Conservation (phyloP, 2,329 filamentous ascomycete genomes). For the Chrysoporthe puriensis region DNA sequence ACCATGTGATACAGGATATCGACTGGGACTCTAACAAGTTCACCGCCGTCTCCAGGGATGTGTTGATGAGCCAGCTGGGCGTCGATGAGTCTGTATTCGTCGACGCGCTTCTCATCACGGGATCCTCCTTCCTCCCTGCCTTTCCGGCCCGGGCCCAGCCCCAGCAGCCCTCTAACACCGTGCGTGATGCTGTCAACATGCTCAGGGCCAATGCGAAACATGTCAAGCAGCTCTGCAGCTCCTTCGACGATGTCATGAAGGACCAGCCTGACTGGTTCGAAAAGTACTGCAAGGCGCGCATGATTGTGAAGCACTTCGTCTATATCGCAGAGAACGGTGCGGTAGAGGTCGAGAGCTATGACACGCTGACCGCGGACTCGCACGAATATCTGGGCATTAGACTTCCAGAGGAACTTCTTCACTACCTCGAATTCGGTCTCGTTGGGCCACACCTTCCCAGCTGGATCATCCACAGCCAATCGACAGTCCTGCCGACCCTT, state of each 20-base stretch:
- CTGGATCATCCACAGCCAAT: conserved; percentile 79
- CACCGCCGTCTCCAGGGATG: conserved; percentile 64
- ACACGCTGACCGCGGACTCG: conserved; percentile 78
- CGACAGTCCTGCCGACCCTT: conserved; percentile 79
- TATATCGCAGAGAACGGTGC: conserved; percentile 78
- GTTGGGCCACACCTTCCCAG: conserved; percentile 79
- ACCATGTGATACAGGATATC: conserved; percentile 68
- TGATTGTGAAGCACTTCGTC: conserved; percentile 86
- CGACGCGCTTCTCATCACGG: conserved; percentile 81
- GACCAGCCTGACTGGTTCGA: conserved; percentile 77
- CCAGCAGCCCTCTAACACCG: conserved; percentile 57
- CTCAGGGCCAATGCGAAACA: conserved; percentile 71
- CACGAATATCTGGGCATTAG: conserved; percentile 90
- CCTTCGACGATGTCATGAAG: conserved; percentile 78
- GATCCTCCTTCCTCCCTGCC: conserved; percentile 76
- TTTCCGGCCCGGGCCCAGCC: conserved; percentile 67
- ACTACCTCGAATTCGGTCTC: conserved; percentile 84
- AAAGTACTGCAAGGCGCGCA: conserved; percentile 82
- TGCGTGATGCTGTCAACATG: conserved; percentile 78
- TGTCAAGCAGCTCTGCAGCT: conserved; percentile 73
- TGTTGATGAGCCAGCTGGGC: conserved; percentile 70
- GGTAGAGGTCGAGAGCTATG: conserved; percentile 73
- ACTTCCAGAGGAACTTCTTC: conserved; percentile 85
- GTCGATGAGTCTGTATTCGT: conserved; percentile 74
- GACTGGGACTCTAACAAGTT: conserved; percentile 73